Conservation (phyloP, 2,329 filamentous ascomycete genomes). For the Akanthomyces uredinophilus region DNA sequence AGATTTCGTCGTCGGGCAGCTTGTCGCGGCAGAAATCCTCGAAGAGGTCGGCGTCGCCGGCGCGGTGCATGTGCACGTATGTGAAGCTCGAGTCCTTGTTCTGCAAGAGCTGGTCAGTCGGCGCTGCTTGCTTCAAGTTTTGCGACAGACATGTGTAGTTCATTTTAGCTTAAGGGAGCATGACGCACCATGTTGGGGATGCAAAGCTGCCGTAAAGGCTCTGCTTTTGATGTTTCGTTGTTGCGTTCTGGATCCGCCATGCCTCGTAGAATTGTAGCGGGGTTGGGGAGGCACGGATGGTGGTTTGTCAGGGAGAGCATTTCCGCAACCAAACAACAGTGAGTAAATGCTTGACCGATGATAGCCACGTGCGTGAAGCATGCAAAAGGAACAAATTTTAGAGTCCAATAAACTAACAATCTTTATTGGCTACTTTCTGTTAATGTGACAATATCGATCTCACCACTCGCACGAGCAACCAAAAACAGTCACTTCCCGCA, state of each 20-base stretch:
- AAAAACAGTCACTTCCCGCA: no score
- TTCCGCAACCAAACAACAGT: no score
- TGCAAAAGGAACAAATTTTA: no score
- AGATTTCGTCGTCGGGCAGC: conserved; percentile 72
- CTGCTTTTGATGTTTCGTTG: background rate
- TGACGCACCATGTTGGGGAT: conserved; percentile 3
- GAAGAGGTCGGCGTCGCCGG: conserved; percentile 71
- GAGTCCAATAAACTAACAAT: no score
- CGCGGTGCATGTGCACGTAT: conserved; percentile 67
- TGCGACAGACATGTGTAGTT: background rate
- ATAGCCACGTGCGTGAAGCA: no score
- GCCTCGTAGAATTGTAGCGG: background rate
- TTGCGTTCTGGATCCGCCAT: background rate
- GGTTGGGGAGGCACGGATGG: no score
- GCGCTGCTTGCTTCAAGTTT: background rate
- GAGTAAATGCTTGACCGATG: no score
- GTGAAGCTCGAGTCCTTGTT: conserved; percentile 73
- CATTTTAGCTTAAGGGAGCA: no score
- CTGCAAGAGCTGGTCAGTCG: conserved; percentile 28
- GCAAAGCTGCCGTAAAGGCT: background rate
- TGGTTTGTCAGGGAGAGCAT: background rate
- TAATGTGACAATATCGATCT: no score
- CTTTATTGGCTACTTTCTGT: no score
- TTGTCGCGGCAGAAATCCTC: conserved; percentile 70
- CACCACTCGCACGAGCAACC: no score